Base-by-base conservation (phyloP, 1,284 basidiomycete species). In the Cutaneotrichosporon sp. region DNA sequence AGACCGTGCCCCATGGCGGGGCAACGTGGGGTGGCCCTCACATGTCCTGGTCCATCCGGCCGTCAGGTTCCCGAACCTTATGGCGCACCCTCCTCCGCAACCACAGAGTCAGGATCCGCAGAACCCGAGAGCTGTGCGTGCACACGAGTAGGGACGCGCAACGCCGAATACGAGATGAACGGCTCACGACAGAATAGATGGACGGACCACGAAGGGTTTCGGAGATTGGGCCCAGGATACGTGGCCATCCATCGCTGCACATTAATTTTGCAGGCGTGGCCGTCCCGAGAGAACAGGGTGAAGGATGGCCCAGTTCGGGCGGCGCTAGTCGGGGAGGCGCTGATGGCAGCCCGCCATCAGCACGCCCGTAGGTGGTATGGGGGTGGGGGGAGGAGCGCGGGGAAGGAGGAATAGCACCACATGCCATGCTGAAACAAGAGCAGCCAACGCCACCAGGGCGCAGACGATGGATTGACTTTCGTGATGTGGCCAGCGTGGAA, bases 61-160 rank as follows among this genome's bases (percentile, higher is more conserved):
- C n/a, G 13, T 5, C 24, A 25, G 47, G 47, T 50, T 50, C 47
- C 27, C 47, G 27, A 50, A 50, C 47, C 47, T 50, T 50, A 50
- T 18, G 25, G 16, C 16, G 25, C 24, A 7, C 4, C 25, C 47
- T 11, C 22, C 6, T 11, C 9, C 45, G 1, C 22, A 16, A 14
- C 25, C 45, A 11, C 22, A 25, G n/a, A 45, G 3, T 45, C 43
- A 45, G 43, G 43, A 9, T 22, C n/a, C 43, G 42, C 22, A 20
- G 43, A 45, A 45, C n/a, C 43, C 43, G 20, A 22, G 43, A 16
- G 34, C 34, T 16, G 16, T 16, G 34, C 4, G 3, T 18, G 16
- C 38, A 42, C 38, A 42, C 38, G 16, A n/a, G 8, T 14, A n/a
- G 16, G 38, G 38, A n/a, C 11, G 18, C 18, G 18, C 38, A 42